phyloP scores from a whole-genome alignment of 305 asterid species.

The Andrographis paniculata region DNA sequence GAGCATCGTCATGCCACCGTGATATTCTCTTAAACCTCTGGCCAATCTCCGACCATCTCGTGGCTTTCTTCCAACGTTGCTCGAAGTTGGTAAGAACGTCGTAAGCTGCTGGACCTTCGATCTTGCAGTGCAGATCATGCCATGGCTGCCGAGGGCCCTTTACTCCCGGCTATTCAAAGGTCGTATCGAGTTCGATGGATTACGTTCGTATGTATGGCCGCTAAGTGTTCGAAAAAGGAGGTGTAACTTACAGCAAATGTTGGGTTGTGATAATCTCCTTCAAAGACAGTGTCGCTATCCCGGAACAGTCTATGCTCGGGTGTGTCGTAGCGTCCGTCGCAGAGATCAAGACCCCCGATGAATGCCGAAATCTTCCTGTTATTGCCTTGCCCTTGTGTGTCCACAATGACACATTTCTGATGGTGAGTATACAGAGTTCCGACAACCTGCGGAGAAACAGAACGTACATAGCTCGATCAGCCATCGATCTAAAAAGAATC shows the following conservation, averaged over 20 bases:
- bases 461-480: no score
- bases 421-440: constrained; percentile 95
- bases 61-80: constrained; percentile 86
- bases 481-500: no score
- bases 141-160: constrained; percentile 91
- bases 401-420: constrained; percentile 95
- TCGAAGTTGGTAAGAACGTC: constrained; percentile 89
- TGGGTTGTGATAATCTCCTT: constrained; percentile 76
- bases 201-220: no score
- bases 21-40: constrained; percentile 51
- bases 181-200: no score
- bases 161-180: constrained; percentile 44
- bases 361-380: constrained; percentile 69
- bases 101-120: constrained; percentile 93
- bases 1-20: constrained; percentile 79
- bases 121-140: constrained; percentile 90
- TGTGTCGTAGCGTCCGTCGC: constrained; percentile 94
- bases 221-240: neutral
- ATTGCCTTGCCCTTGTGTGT: constrained; percentile 72
- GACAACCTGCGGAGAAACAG: constrained; percentile 56
- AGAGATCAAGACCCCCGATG: constrained; percentile 89
- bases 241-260: constrained; percentile 51
- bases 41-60: constrained; percentile 72
- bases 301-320: constrained; percentile 76
- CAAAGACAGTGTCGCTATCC: constrained; percentile 70